A percentile compares a stretch with the other conserved stretches of the same genome.
Evolutionary conservation across 169 alveolate species (phyloP).

Genomic region (Cytauxzoon felis): DNA sequence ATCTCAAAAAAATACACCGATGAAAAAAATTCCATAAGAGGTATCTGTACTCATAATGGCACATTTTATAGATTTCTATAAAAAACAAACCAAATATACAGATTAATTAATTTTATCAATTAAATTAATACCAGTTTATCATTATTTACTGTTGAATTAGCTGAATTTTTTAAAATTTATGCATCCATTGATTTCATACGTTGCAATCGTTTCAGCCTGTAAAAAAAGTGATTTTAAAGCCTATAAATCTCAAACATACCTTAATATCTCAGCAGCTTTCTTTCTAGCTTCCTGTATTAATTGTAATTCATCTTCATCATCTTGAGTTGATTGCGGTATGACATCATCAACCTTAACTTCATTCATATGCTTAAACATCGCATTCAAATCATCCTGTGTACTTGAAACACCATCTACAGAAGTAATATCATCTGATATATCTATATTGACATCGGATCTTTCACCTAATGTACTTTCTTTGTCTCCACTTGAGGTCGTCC

Average conservation of each 20-base stretch:
- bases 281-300: conserved; percentile 56
- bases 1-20: too few relatives aligned
- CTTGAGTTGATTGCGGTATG: neutral
- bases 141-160: too few relatives aligned
- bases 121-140: too few relatives aligned
- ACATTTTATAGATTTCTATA: too few relatives aligned
- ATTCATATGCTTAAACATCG: conserved; percentile 2
- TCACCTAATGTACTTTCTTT: too few relatives aligned
- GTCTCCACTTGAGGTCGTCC: too few relatives aligned
- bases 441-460: neutral
- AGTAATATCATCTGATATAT: neutral
- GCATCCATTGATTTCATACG: neutral
- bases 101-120: too few relatives aligned
- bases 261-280: conserved; percentile 54
- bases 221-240: too few relatives aligned
- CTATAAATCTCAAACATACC: conserved; percentile 17
- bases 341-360: neutral
- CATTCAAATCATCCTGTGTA: neutral
- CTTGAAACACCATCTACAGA: neutral
- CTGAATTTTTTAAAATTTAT: too few relatives aligned
- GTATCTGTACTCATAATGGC: too few relatives aligned
- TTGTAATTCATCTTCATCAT: conserved; percentile 19
- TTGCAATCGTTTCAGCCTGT: neutral
- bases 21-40: too few relatives aligned
- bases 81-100: too few relatives aligned